These are phyloP conservation scores for Funneliformis geosporum DNA, from an alignment of 192 early-diverging fungal species.

Conservation along the genomic window DNA sequence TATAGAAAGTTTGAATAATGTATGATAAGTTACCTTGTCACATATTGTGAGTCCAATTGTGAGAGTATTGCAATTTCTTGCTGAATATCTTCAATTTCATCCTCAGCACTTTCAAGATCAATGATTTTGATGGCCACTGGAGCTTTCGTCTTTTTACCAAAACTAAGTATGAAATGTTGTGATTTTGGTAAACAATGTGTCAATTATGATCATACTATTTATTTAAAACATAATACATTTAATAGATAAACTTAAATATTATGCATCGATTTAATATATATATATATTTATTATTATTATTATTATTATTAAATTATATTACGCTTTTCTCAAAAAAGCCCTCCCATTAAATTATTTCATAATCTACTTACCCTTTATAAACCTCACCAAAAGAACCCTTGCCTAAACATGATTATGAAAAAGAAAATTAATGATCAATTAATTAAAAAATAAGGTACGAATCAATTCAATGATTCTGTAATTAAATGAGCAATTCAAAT, in stretches of 20 bases:
- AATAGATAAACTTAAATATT: not conserved
- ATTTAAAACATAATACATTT: not conserved
- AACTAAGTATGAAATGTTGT: conserved; percentile 52
- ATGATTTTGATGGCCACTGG: conserved; percentile 97
- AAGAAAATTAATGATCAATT: not conserved
- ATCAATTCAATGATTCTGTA: not conserved
- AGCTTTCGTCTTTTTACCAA: conserved; percentile 63
- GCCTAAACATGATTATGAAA: conserved; percentile 35
- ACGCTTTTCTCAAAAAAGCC: too few relatives aligned
- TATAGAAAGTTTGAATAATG: not conserved
- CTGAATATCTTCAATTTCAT: conserved; percentile 99
- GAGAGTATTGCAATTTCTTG: conserved; percentile 95
- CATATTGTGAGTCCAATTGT: conserved; percentile 85
- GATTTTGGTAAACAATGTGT: conserved; percentile 34
- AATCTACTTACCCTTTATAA: conserved; percentile 72
- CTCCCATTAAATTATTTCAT: too few relatives aligned
- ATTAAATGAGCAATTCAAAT: conserved; percentile 5
- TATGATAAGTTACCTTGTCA: conserved; percentile 61
- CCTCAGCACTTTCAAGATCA: conserved; percentile 94
- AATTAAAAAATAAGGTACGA: not conserved
- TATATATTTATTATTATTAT: too few relatives aligned
- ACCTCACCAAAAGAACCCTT: conserved; percentile 85
- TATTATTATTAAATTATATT: too few relatives aligned
- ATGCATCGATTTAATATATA: too few relatives aligned
- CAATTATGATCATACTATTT: not conserved